Evolutionary conservation across 768 basidiomycete species (phyloP).

Genomic region (Melanogaster broomeanus): DNA sequence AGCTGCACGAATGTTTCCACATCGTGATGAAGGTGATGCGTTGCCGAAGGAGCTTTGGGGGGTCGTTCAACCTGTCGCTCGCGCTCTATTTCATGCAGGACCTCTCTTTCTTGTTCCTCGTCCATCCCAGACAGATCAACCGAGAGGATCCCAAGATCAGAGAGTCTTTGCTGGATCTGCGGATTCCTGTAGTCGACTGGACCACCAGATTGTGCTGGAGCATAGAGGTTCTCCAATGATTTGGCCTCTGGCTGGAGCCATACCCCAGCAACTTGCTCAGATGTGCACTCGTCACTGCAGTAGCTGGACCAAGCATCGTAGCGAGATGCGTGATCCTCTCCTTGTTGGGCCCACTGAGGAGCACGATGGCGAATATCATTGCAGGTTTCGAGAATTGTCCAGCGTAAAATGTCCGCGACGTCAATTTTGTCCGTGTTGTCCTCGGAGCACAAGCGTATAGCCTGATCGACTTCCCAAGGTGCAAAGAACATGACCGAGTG

Average conservation of each 20-base stretch:
- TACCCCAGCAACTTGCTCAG: slow-evolving; percentile 1
- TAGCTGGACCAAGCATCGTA: slow-evolving; percentile 17
- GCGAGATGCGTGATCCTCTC: slow-evolving; percentile 34
- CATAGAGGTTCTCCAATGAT: slow-evolving; percentile 38
- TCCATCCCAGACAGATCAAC: slow-evolving; percentile 29
- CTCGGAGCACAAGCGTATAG: slow-evolving; percentile 35
- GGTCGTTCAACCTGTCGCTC: slow-evolving; percentile 42
- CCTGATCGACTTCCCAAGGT: slow-evolving; percentile 40
- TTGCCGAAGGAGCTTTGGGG: slow-evolving; percentile 29
- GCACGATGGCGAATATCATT: slow-evolving; percentile 36
- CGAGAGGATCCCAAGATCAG: slow-evolving; percentile 26
- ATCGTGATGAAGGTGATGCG: slow-evolving; percentile 37
- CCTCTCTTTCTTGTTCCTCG: slow-evolving; percentile 53
- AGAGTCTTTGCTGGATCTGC: slow-evolving; percentile 27
- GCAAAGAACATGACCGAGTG: slow-evolving; percentile 49
- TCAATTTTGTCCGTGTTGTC: background rate
- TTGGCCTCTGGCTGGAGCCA: slow-evolving; percentile 46
- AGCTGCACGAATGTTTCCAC: slow-evolving; percentile 29
- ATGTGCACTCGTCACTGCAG: slow-evolving; percentile 6
- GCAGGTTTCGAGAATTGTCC: slow-evolving; percentile 49
- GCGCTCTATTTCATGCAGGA: slow-evolving; percentile 41
- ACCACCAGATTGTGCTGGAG: slow-evolving; percentile 4
- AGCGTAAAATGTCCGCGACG: slow-evolving; percentile 42
- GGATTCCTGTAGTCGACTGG: slow-evolving; percentile 1
- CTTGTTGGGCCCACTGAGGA: slow-evolving; percentile 46